A percentile compares a stretch with the other conserved stretches of the same genome.
These are phyloP conservation scores for Berkeleyomyces basicola DNA, from an alignment of 2,329 filamentous ascomycete species.

Conservation along the genomic window DNA sequence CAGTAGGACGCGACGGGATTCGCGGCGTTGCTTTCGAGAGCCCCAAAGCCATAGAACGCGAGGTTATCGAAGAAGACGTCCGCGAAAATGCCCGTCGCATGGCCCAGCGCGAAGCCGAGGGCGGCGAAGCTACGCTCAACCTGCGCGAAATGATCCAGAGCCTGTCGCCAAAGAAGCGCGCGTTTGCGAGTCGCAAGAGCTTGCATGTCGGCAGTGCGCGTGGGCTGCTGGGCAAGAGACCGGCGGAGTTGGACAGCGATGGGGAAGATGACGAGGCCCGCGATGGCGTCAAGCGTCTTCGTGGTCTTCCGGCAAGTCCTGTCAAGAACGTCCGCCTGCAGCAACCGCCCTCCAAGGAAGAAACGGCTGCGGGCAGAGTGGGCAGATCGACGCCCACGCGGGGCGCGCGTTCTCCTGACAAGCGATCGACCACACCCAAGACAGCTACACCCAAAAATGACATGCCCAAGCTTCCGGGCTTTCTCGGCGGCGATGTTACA, in stretches of 20 bases:
- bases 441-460: constrained; percentile 23
- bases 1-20: constrained; percentile 24
- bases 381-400: constrained; percentile 27
- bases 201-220: constrained; percentile 58
- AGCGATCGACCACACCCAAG: constrained; percentile 32
- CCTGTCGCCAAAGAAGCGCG: constrained; percentile 58
- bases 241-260: constrained; percentile 49
- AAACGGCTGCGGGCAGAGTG: constrained; percentile 44
- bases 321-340: constrained; percentile 59
- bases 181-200: constrained; percentile 53
- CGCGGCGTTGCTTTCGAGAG: constrained; percentile 45
- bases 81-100: constrained; percentile 42
- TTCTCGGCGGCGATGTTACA: constrained; percentile 17
- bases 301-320: constrained; percentile 54
- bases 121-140: constrained; percentile 44
- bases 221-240: constrained; percentile 59
- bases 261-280: constrained; percentile 40
- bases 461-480: constrained; percentile 7
- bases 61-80: constrained; percentile 40
- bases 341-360: constrained; percentile 49
- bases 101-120: constrained; percentile 35
- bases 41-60: constrained; percentile 42
- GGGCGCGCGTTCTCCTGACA: constrained; percentile 24
- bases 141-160: constrained; percentile 64
- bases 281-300: constrained; percentile 51